Base-by-base conservation (phyloP, 306 rosid species). In the Corylus avellana region DNA sequence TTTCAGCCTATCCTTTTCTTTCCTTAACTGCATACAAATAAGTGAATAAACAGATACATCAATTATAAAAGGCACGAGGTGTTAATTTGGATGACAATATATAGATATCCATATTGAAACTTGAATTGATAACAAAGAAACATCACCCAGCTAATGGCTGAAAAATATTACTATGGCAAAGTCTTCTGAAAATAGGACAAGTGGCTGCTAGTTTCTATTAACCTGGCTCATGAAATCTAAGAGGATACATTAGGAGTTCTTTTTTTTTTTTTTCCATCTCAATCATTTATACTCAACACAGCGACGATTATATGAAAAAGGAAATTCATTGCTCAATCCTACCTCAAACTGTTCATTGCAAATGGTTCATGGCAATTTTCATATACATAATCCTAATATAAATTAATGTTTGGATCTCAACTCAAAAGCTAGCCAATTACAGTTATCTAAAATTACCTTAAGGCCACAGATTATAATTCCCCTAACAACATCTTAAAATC, bases 11-110 rank as follows among this genome's bases (percentile, higher is more conserved):
- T 89, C 89, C 75, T 82, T 90, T 83, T 86, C 91, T 80, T 84
- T 89, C 77, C 87, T 87, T 78, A 89, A 86, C 96, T 94, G 97
- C 89, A 84, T 79, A 73, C 27, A 73, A 75, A 77, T 47, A 58
- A 61, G 80, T 46, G 57, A 70, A 72, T 46, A 56, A 1, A 37
- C 54, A 32, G 37, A 47, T 56, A 25, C n/a, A 69, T 7, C 9
- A 46, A 70, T 25, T 46, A 37, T 20, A 67, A 22, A 48, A 74
- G 29, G 51, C 61, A 73, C 9, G 25, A 48, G 47, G 12, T 54
- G 18, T 56, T 59, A 42, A 80, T 64, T 47, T 2, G n/a, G 51
- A 25, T 25, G 25, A 54, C 44, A 80, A 25, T 8, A 32, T 72
- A 70, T 13, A 62, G 4, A 62, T 53, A 66, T 53, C 12, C 7